A percentile compares a stretch with the other conserved stretches of the same genome.
Conservation (phyloP, 352 stramenopile species). For the Globisporangium nodosum region DNA sequence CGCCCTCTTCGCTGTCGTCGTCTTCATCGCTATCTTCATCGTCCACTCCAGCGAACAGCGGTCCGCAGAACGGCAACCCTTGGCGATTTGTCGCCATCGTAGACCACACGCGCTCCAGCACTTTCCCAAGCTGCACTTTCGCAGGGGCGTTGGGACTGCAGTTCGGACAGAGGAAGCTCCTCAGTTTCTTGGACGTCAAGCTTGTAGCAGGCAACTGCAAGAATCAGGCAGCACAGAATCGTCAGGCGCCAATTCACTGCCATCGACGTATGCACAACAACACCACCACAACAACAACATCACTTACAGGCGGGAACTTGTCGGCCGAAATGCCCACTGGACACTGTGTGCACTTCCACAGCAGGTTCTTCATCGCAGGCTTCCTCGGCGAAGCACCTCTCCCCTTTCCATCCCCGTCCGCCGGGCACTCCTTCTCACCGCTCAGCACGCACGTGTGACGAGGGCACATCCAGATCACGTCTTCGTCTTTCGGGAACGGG, state of each 20-base stretch:
- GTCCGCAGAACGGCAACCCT: conserved; percentile 75
- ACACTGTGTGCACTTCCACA: conserved; percentile 82
- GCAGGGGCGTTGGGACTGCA: conserved; percentile 49
- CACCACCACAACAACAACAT: neutral
- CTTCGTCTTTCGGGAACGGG: conserved; percentile 74
- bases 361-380: conserved; percentile 36
- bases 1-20: conserved; percentile 8
- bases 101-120: conserved; percentile 81
- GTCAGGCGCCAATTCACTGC: too few relatives aligned
- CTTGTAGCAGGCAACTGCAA: conserved; percentile 51
- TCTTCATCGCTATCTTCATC: conserved; percentile 16
- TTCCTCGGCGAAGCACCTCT: conserved; percentile 53
- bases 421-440: conserved; percentile 42
- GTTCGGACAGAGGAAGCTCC: conserved; percentile 63
- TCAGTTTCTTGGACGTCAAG: conserved; percentile 58
- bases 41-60: conserved; percentile 60
- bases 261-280: too few relatives aligned
- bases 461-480: conserved; percentile 77
- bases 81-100: conserved; percentile 82
- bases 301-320: conserved; percentile 48
- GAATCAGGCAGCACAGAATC: neutral
- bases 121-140: conserved; percentile 71
- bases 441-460: conserved; percentile 70
- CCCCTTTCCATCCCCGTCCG: conserved; percentile 37
- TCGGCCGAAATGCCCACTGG: conserved; percentile 58